Evolutionary conservation across 1,284 basidiomycete genomes (phyloP), one percentile per base, ranked within the genome.

Genomic region (Ustilago loliicola): DNA sequence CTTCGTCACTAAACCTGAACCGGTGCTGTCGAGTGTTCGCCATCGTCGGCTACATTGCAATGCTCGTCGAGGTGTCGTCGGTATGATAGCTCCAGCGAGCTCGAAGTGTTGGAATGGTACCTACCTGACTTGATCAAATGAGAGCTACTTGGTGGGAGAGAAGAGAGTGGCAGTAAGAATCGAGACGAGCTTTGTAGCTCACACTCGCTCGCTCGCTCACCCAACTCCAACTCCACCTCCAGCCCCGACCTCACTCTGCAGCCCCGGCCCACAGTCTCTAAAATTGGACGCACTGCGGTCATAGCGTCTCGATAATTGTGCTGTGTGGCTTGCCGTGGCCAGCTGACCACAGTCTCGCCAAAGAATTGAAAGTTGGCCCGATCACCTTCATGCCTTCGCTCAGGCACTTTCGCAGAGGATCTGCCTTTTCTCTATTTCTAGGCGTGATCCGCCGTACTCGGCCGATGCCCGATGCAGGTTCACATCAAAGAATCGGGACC

Each of bases 121-220:
- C 68, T 74, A 78, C 76, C 60, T 74, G 50, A 67, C 68, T 71
- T 74, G 71, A 65, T 78, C 68, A 72, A 74, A 78, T 70, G 76
- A 78, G 72, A 78, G 76, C 58, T 77, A 64, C 65, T 73, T 78
- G 76, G 76, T 74, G 76, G 76, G 62, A 60, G 61, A 34, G 64
- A 72, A 69, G 68, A 74, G 71, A 70, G 66, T 9, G 34, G 25
- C 2, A 15, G 61, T 17, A 23, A 47, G 13, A 21, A n/a, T 48
- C 42, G 11, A 53, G 42, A 29, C 55, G 54, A 65, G 62, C 74
- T 77, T 77, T 77, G 74, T 77, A 77, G 70, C 65, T 61, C 72
- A 66, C 59, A 36, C 52, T 45, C 40, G 40, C 40, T 45, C 40
- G 7, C 48, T 61, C 71, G 61, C 60, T 34, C 53, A 21, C 52